Base-by-base conservation (phyloP, 495 filamentous ascomycete species). In the Penicillium canescens region DNA sequence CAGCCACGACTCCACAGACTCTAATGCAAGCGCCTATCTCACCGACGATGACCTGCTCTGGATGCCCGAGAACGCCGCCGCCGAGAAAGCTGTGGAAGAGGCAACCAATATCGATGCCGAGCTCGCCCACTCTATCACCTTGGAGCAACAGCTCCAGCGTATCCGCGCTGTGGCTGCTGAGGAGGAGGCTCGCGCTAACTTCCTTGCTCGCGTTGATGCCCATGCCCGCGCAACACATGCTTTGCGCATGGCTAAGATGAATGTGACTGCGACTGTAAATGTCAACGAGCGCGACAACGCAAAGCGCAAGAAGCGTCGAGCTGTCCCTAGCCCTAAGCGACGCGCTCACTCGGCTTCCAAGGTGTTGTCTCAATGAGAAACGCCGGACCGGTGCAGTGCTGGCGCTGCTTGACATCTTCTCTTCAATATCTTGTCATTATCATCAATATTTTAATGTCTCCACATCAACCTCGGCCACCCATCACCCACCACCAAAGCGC, bases 11-110 rank as follows among this genome's bases (percentile, higher is more conserved):
- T 67, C 71, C 0, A 61, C 60, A 35, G 57, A 64, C 11, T 71
- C 72, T 0, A 69, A 60, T 12, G 67, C 70, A 35, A 72, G 65
- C 38, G 69, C 73, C 40, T 72, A 76, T 42, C 74, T 82, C 50
- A 79, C 78, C 6, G 78, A 82, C 49, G 78, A 82, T 53, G 78
- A 82, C 37, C 72, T 82, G 18, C 74, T 77, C 52, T 75, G 50
- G 64, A 69, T 58, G 68, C 69, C 57, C 56, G 68, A 64, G 57
- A 70, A 62, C 33, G 53, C 60, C 20, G 61, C 52, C 10, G 50
- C 60, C 3, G 69, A 75, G 23, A 50, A 58, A n/a, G 62, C 54
- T 3, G 51, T 73, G 2, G 67, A 70, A n/a, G 70, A 75, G 42
- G 63, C 65, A 9, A 56, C 60, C 7, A 59, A 54, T 31, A 43